Evolutionary conservation across 352 stramenopile species (phyloP), one percentile per base, ranked within the genome.

Genomic region (Globisporangium ultimum): DNA sequence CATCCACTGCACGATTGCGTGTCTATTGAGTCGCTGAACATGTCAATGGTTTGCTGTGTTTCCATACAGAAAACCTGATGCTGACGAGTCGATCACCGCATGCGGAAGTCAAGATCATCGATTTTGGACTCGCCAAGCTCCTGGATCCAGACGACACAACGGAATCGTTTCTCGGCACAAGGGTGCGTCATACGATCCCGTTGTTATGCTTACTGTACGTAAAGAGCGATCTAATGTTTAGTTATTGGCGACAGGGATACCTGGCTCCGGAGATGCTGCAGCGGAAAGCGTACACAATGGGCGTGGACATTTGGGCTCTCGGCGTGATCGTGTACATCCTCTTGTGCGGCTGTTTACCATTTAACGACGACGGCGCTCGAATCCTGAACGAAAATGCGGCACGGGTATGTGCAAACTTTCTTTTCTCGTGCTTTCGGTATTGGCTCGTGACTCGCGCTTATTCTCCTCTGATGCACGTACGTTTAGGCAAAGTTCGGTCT

Each of bases 261-360:
- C 74, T 99, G 0, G 96, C 97, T 0, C 97, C 97, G 6, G 97
- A 99, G 67, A 99, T 99, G 96, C 80, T 99, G 47, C 96, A 98
- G 70, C 90, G 97, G 2, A 78, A 98, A 68, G 87, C 95, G 43
- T 99, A 99, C 72, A 98, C 88, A 28, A 97, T 98, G 68, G 91
- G 87, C 1, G 95, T 99, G 13, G 97, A 99, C 71, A 97, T 98
- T 62, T 99, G 97, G 97, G 96, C 97, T 5, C 77, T 99, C 6
- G 97, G 97, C 17, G 88, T 99, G n/a, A 99, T 99, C 61, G 93
- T 98, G 24, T 99, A 98, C 74, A 89, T 99, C 8, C 73, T 99
- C 18, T 75, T 99, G 8, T 99, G 96, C 58, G 97, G 97, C 6
- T 99, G 96, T 56, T 74, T 99, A 9, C 97, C 97, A 0, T 99